These are phyloP conservation scores for Trametes meyenii DNA, from an alignment of 768 basidiomycete species.

Conservation along the genomic window DNA sequence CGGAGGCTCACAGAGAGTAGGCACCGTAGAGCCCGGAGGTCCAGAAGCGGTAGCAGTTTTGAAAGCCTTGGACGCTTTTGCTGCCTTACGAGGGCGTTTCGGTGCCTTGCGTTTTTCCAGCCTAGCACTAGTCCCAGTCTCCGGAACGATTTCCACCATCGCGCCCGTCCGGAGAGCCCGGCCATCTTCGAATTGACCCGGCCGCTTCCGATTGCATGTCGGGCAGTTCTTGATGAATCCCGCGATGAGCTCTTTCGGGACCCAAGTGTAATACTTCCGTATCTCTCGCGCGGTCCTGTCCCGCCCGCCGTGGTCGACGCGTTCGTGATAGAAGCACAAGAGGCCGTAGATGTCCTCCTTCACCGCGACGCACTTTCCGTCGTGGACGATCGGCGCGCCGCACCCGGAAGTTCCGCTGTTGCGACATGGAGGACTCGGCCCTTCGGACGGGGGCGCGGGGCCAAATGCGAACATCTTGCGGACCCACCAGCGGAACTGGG, in stretches of 20 bases:
- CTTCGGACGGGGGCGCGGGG: slow-evolving; percentile 9
- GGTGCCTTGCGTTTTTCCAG: not conserved
- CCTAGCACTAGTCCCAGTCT: not conserved
- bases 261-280: slow-evolving; percentile 74
- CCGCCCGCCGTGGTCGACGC: slow-evolving; percentile 70
- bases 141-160: not conserved
- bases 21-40: no score
- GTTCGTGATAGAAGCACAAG: slow-evolving; percentile 71
- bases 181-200: slow-evolving; percentile 28
- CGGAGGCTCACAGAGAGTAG: not conserved
- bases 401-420: slow-evolving; percentile 17
- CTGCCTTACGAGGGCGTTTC: no score
- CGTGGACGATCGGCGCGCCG: slow-evolving; percentile 62
- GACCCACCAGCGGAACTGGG: slow-evolving; percentile 83
- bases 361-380: slow-evolving; percentile 73
- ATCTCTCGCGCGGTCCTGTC: slow-evolving; percentile 76
- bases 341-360: slow-evolving; percentile 80
- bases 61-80: no score
- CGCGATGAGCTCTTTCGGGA: slow-evolving; percentile 82
- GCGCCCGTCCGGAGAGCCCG: not conserved
- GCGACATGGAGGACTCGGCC: not conserved
- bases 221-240: slow-evolving; percentile 81
- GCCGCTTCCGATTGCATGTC: slow-evolving; percentile 59
- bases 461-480: slow-evolving; percentile 73
- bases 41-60: no score